A percentile compares a stretch with the other conserved stretches of the same genome.
phyloP scores from a whole-genome alignment of 2,329 filamentous ascomycete genomes.

The Fonsecaea nubica region DNA sequence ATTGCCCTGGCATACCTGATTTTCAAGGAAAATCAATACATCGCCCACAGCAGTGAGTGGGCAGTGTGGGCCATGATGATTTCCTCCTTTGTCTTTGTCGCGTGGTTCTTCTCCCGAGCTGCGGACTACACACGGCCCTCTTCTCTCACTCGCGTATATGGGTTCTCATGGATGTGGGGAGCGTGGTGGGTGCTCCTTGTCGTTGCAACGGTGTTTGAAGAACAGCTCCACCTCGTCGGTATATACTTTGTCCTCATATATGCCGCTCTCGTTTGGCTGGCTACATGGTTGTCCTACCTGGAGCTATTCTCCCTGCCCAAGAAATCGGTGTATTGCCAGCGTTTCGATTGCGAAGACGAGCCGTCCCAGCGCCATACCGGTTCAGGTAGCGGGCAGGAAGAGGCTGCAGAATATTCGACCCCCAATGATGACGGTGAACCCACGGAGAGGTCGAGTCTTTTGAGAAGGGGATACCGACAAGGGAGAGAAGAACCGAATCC shows the following conservation, averaged over 20 bases:
- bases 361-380: conserved; percentile 41
- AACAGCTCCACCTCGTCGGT: conserved; percentile 73
- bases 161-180: conserved; percentile 81
- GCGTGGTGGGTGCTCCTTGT: conserved; percentile 77
- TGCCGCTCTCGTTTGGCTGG: conserved; percentile 75
- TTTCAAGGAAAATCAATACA: conserved; percentile 83
- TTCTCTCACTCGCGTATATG: conserved; percentile 82
- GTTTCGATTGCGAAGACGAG: conserved; percentile 57
- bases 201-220: conserved; percentile 74
- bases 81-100: conserved; percentile 76
- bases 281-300: conserved; percentile 74
- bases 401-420: conserved; percentile 48
- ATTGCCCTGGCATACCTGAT: conserved; percentile 76
- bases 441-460: conserved; percentile 36
- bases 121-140: conserved; percentile 82
- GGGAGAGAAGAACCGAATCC: conserved; percentile 36
- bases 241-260: conserved; percentile 85
- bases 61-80: conserved; percentile 88
- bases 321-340: conserved; percentile 72
- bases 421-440: conserved; percentile 47
- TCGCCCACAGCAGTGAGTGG: conserved; percentile 89
- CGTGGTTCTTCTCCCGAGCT: conserved; percentile 82
- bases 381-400: conserved; percentile 33
- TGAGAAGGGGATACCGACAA: conserved; percentile 37
- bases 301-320: conserved; percentile 79